A percentile compares a stretch with the other conserved stretches of the same genome.
phyloP scores from a whole-genome alignment of 169 alveolate genomes.

The Plasmodium malariae region DNA sequence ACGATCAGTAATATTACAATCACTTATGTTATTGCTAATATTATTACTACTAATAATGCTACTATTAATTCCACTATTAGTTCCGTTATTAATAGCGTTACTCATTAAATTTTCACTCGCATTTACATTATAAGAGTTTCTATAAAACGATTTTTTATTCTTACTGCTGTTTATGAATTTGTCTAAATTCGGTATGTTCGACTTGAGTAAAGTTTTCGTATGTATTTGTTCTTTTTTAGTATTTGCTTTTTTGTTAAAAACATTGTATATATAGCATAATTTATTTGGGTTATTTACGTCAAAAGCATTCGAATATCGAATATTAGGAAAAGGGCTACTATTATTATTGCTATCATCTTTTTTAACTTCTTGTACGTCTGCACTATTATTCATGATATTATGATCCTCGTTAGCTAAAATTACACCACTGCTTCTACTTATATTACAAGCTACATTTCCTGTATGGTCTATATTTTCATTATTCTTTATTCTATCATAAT shows the following conservation, averaged over 20 bases:
- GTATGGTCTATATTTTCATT: conserved; percentile 4
- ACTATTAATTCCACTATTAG: not conserved
- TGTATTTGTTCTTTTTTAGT: conserved; percentile 24
- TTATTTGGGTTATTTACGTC: not conserved
- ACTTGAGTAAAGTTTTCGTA: conserved; percentile 1
- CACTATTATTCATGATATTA: not conserved
- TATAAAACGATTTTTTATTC: not conserved
- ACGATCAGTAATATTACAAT: not conserved
- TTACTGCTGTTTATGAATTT: conserved; percentile 16
- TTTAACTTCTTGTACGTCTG: not conserved
- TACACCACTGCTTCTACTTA: conserved; percentile 1
- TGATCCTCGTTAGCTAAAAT: not conserved
- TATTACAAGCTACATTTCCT: conserved; percentile 13
- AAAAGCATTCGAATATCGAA: not conserved
- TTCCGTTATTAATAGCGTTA: not conserved
- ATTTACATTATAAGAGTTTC: not conserved
- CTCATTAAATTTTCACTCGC: not conserved
- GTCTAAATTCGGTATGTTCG: conserved; percentile 18
- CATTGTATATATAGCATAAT: not conserved
- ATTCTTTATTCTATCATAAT: conserved; percentile 12
- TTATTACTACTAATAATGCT: not conserved
- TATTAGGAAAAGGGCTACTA: conserved; percentile 9
- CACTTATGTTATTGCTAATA: not conserved
- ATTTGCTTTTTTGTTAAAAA: conserved; percentile 4
- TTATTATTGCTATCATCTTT: conserved; percentile 15